Conservation (phyloP, 441 rosid genomes). For the Erodium texanum region DNA sequence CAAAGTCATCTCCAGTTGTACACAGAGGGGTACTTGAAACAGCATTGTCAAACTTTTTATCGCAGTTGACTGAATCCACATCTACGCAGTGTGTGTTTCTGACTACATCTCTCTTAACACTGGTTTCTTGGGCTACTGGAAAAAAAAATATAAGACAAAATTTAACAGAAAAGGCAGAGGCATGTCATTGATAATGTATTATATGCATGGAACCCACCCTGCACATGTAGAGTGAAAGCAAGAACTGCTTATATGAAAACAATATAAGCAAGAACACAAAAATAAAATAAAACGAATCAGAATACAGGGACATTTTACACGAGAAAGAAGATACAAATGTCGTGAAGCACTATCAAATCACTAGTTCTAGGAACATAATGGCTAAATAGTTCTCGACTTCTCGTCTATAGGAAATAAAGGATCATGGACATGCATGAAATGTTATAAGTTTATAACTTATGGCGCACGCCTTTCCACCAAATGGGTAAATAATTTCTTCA, state of each 20-base stretch:
- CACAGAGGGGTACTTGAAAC: slow-evolving; percentile 10
- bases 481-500: neutral
- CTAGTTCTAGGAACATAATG: neutral
- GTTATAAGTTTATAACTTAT: neutral
- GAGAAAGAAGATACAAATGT: neutral
- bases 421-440: neutral
- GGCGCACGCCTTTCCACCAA: neutral
- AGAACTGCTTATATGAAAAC: neutral
- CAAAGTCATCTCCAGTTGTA: slow-evolving; percentile 18
- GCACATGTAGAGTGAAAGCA: neutral
- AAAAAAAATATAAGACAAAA: slow-evolving; percentile 10
- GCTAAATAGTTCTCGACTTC: neutral
- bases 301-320: neutral
- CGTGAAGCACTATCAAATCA: neutral
- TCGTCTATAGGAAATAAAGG: neutral
- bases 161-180: neutral
- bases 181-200: neutral
- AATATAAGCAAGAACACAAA: neutral
- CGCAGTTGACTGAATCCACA: slow-evolving; percentile 30
- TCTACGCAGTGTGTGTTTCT: slow-evolving; percentile 29
- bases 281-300: neutral
- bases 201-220: neutral
- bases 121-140: slow-evolving; percentile 39
- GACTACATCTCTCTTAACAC: slow-evolving; percentile 23
- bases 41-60: slow-evolving; percentile 29